phyloP scores from a whole-genome alignment of 768 basidiomycete species.

The Russula abietina region DNA sequence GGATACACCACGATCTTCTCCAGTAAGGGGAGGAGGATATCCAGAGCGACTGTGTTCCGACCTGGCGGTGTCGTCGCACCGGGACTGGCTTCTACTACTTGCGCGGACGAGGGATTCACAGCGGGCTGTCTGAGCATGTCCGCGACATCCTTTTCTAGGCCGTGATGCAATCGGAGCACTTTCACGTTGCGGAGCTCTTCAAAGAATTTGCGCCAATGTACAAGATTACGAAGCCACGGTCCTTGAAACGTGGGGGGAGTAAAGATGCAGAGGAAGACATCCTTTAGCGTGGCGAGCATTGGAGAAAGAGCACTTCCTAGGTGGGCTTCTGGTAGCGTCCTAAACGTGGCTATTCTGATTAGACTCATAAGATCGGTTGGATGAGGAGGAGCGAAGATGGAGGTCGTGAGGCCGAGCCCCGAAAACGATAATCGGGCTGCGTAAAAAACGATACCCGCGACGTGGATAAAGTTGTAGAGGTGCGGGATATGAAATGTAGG shows the following conservation, averaged over 20 bases:
- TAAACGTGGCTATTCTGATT: neutral
- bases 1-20: neutral
- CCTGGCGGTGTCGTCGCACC: neutral
- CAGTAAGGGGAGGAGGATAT: neutral
- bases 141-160: neutral
- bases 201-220: neutral
- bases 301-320: neutral
- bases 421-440: neutral
- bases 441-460: neutral
- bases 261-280: neutral
- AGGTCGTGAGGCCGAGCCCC: neutral
- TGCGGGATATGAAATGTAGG: neutral
- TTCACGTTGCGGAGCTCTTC: neutral
- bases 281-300: neutral
- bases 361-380: neutral
- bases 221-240: fast-evolving
- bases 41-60: neutral
- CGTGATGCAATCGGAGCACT: neutral
- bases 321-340: no score
- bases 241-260: no score
- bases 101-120: neutral
- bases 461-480: neutral
- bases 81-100: neutral
- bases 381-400: neutral
- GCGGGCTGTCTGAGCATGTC: neutral